phyloP scores from a whole-genome alignment of 257 asterid species.

The Verbascum thapsus region DNA sequence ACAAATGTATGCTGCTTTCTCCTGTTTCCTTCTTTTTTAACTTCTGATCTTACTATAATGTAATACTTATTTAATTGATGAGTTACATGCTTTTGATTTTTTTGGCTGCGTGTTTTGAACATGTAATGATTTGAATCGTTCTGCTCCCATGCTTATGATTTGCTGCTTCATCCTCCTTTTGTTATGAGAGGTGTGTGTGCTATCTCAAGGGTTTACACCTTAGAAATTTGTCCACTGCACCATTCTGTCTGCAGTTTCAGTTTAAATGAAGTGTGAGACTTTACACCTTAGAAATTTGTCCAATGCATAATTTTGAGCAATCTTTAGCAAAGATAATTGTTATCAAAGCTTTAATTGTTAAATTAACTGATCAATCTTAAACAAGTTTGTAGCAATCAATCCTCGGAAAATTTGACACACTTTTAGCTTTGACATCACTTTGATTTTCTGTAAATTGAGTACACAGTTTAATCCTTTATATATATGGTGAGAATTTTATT shows the following conservation, averaged over 20 bases:
- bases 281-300: no score
- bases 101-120: no score
- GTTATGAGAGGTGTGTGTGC: not conserved
- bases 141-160: constrained; percentile 9
- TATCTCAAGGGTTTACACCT: not conserved
- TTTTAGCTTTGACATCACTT: not conserved
- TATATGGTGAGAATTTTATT: not conserved
- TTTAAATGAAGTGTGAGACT: not conserved
- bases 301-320: no score
- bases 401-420: no score
- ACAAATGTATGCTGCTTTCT: constrained; percentile 58
- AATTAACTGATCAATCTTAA: no score
- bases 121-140: constrained; percentile 16
- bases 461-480: not conserved
- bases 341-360: no score
- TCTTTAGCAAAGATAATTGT: no score
- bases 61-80: constrained; percentile 13
- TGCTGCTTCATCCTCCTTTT: not conserved
- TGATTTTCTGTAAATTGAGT: not conserved
- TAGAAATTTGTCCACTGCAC: no score
- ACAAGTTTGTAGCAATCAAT: no score
- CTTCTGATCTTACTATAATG: constrained; percentile 5
- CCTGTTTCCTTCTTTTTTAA: constrained; percentile 22
- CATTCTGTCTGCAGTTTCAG: constrained; percentile 3
- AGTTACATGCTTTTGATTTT: constrained; percentile 1